phyloP scores from a whole-genome alignment of 176 grass and related monocot genomes.

The Sorghum bicolor region DNA sequence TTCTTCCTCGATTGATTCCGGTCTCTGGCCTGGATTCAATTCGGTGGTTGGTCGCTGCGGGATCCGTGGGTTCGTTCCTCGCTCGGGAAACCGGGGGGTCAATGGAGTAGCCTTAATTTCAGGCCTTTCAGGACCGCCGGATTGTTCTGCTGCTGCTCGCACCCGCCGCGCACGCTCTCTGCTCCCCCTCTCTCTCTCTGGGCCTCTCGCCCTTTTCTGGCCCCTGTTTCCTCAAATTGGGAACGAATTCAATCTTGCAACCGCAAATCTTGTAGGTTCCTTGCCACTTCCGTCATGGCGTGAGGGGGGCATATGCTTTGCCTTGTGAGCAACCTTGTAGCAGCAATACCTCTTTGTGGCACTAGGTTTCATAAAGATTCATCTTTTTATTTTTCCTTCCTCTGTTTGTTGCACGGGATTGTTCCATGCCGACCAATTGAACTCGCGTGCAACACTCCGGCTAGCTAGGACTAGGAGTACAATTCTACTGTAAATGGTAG shows the following conservation, averaged over 20 bases:
- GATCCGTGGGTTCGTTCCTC: background rate
- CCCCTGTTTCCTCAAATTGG: conserved; percentile 13
- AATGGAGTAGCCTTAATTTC: background rate
- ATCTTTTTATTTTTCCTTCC: background rate
- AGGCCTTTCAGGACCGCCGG: background rate
- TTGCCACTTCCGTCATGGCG: conserved; percentile 5
- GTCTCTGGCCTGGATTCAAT: background rate
- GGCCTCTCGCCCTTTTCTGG: background rate
- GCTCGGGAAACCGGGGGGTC: background rate
- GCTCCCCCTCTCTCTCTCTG: background rate
- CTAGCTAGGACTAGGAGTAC: background rate
- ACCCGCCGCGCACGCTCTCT: background rate
- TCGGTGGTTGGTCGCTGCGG: conserved; percentile 1
- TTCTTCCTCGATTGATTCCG: background rate
- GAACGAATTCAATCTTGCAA: background rate
- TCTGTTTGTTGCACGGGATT: background rate
- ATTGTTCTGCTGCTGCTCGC: background rate
- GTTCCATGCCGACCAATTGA: background rate
- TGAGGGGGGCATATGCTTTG: background rate
- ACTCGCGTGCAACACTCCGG: background rate
- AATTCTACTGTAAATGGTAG: background rate
- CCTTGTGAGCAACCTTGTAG: background rate
- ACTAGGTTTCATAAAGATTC: background rate
- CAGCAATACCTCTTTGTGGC: background rate
- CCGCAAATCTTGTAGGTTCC: background rate